Evolutionary conservation across 2,329 filamentous ascomycete genomes (phyloP), one percentile per base, ranked within the genome.

Genomic region (Trichoderma arundinaceum): DNA sequence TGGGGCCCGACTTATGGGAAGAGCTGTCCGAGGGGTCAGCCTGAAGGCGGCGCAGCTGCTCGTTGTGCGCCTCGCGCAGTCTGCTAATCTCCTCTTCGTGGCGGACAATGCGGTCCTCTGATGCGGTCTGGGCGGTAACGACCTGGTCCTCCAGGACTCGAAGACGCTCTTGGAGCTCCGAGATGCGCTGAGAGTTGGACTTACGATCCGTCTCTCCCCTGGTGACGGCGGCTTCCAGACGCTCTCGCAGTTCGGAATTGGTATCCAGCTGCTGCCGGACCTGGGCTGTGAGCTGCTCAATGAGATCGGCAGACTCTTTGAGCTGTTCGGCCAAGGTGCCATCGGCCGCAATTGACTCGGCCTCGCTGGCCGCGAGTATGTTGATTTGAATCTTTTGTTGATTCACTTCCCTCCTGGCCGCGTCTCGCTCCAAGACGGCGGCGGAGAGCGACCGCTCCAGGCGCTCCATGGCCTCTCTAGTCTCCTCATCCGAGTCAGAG

Each of bases 181-280:
- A 92, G 75, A 99, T 97, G 72, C 92, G 90, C 60, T 88, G 84
- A 13, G 91, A 91, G 68, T 93, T 96, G 67, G 88, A 81, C 73
- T 89, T 89, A 75, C 96, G 94, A 72, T 95, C 92, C 38, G 85
- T 84, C 72, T 98, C 94, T 65, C 94, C 94, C 69, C 92, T 91
- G 60, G 87, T 82, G 43, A 98, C 91, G 1, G 94, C 92, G 19
- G 91, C 86, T 7, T 89, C 82, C 2, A 99, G 87, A 48, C 94
- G 90, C 64, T 86, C 82, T 65, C 93, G 90, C 57, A 99, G 83
- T 33, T 86, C 83, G 43, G 86, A 83, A 77, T 98, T 98, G 38
- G 86, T 86, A n/a, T 88, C 82, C 48, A 98, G 84, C 77, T 97
- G 94, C 64, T 88, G 83, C 64, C 90, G 88, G 28, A 97, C 92